Evolutionary conservation across 2,329 filamentous ascomycete species (phyloP), one percentile per base, ranked within the genome.

Genomic region (Colletotrichum tropicale): DNA sequence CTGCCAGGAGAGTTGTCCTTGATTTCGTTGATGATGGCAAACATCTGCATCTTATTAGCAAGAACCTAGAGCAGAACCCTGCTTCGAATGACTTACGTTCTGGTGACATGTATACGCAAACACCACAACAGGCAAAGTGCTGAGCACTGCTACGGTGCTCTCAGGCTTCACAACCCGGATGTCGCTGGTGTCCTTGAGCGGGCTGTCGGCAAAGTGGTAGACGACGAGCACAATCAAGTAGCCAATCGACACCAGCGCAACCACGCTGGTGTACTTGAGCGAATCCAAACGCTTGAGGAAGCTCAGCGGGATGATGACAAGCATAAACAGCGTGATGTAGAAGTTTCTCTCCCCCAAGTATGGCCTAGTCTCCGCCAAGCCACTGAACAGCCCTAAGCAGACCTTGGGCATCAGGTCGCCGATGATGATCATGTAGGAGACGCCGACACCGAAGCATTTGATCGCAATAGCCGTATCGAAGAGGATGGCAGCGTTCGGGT

Each of bases 101-200:
- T 99, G 97, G 85, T 99, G 97, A 83, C 97, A 99, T 2, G 97
- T 99, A 84, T 98, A 99, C n/a, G 96, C 97, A 88, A 99, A 99
- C 3, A 99, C 95, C 72, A 98, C 96, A 69, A 99, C 96, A 0
- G 97, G 97, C 78, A 99, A 92, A 77, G 94, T 96, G 79, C 95
- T 95, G 69, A 99, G 88, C 8, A 94, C 93, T 43, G 94, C 91
- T 12, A 98, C 89, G 5, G 95, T 89, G 9, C 96, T 95, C 58
- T 92, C 93, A 93, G 95, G 98, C 77, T 91, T 87, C 77, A 98
- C 89, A 34, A 95, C 87, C 65, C 94, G 92, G 75, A 99, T 92
- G 12, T 93, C 91, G 15, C 95, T 94, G 69, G 95, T 91, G 68
- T 94, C 92, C 21, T 91, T 90, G 74, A 94, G 89, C 1, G 94